phyloP scores from a whole-genome alignment of 768 basidiomycete species.

The Tricholomella constricta region DNA sequence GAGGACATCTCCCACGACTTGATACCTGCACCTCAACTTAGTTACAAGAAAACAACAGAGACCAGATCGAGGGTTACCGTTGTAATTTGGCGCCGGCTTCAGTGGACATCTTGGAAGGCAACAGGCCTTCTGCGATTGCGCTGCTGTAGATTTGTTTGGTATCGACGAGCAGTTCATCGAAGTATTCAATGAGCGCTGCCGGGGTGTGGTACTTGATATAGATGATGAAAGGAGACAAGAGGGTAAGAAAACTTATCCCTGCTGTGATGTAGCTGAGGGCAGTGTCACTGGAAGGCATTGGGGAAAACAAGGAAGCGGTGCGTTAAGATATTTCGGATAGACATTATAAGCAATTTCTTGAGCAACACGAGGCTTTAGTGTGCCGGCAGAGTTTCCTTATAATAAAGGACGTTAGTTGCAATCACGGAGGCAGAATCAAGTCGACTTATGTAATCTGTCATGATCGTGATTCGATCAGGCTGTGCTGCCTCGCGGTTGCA shows the following conservation, averaged over 20 bases:
- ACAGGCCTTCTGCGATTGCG: background rate
- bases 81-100: too few species aligned
- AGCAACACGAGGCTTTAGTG: background rate
- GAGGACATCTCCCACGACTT: too few species aligned
- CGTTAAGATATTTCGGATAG: background rate
- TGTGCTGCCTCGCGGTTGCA: background rate
- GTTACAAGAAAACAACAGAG: too few species aligned
- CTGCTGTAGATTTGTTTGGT: background rate
- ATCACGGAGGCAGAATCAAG: too few species aligned
- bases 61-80: too few species aligned
- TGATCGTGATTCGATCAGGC: too few species aligned
- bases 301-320: too few species aligned
- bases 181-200: background rate
- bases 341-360: background rate
- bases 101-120: background rate
- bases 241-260: slow-evolving; percentile 6
- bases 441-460: too few species aligned
- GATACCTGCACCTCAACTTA: too few species aligned
- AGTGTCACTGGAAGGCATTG: background rate
- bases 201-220: slow-evolving; percentile 1
- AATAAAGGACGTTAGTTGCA: background rate
- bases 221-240: background rate
- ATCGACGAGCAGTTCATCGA: slow-evolving; percentile 5
- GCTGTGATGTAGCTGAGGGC: slow-evolving; percentile 13
- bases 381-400: background rate